A percentile compares a stretch with the other conserved stretches of the same genome.
These are phyloP conservation scores for Backusella parvicylindrica DNA, from an alignment of 192 early-diverging fungal genomes.

Conservation along the genomic window DNA sequence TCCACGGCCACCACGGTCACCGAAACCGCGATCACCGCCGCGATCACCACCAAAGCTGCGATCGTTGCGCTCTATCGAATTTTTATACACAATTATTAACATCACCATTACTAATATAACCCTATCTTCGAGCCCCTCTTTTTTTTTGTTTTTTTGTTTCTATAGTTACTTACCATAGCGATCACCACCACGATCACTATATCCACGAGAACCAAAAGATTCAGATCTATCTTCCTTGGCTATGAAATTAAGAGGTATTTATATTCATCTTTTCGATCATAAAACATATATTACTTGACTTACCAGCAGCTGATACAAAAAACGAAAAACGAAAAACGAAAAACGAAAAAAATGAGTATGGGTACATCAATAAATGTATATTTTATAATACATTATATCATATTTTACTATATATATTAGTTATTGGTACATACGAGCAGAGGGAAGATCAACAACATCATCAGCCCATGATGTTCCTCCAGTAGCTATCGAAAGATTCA, in stretches of 20 bases:
- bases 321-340: not conserved
- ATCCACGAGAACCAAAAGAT: not conserved
- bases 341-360: not conserved
- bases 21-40: not conserved
- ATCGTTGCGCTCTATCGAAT: not conserved
- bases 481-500: constrained; percentile 35
- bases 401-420: not conserved
- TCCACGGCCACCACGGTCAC: constrained; percentile 24
- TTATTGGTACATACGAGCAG: constrained; percentile 65
- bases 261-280: not conserved
- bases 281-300: not conserved
- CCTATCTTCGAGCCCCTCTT: too few relatives aligned
- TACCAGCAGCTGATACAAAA: constrained; percentile 20
- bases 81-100: not conserved
- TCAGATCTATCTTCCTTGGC: constrained; percentile 3
- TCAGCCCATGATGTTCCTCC: constrained; percentile 81
- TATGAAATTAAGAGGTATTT: not conserved
- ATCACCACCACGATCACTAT: constrained; percentile 7
- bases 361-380: not conserved
- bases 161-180: constrained; percentile 11
- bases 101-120: too few relatives aligned
- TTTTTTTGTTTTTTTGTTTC: not conserved
- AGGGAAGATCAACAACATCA: constrained; percentile 84
- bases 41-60: constrained; percentile 24
- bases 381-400: not conserved